Evolutionary conservation across 495 filamentous ascomycete species (phyloP), one percentile per base, ranked within the genome.

Genomic region (Penicillium desertorum): DNA sequence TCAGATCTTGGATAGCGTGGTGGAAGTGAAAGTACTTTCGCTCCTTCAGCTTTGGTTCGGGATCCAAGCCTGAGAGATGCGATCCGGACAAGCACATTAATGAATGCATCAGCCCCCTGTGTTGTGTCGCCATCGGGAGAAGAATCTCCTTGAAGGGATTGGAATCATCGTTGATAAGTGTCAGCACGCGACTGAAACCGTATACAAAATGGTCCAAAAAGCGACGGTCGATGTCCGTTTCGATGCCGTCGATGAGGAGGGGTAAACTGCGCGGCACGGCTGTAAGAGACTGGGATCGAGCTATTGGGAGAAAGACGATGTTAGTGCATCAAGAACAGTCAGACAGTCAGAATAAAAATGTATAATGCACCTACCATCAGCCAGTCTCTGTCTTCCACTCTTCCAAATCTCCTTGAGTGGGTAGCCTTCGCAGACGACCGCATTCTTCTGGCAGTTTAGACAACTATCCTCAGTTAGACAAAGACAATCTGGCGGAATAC

Each of bases 371-470:
- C 61, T 80, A 92, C 88, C 87, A 80, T 90, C 83, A 72, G 88
- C 86, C 39, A 82, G 76, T 63, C 81, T 88, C 70, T 92, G 88
- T 68, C 82, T 88, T 25, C 90, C 90, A 64, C 87, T 90, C 68
- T 85, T 88, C 92, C 92, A 96, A 46, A 90, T 81, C 51, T 89
- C 87, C 68, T 88, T 91, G 49, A 90, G 87, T n/a, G 88, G 90
- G 67, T 96, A 96, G 14, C 92, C 92, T 75, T 96, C 92, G 65
- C 92, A 96, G 11, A 91, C 84, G 44, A 96, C 89, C 22, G 91
- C 89, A 71, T 96, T 96, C 76, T 96, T 96, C 76, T 93, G 86
- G 67, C 92, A 96, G 67, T 94, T 93, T 60, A 90, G 78, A 71
- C 91, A 91, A 85, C 71, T 49, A 42, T 14, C 39, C 22, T 43